These are phyloP conservation scores for Nicotiana noctiflora DNA, from an alignment of 257 asterid genomes.

Conservation along the genomic window DNA sequence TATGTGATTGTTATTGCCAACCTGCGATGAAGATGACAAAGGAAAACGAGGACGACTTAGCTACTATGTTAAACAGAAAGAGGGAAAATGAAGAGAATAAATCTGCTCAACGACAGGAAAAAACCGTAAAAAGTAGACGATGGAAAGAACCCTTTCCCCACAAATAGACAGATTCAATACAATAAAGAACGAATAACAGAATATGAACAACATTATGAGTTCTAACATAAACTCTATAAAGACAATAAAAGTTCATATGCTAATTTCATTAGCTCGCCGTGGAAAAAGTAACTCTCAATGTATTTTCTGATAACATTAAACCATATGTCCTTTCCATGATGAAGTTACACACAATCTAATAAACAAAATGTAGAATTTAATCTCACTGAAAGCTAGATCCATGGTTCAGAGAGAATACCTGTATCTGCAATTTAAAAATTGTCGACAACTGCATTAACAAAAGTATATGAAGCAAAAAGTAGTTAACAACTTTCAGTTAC, in stretches of 20 bases:
- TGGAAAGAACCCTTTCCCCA: background rate
- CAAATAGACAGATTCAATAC: background rate
- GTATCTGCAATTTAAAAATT: no score
- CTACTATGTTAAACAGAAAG: background rate
- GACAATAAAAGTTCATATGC: background rate
- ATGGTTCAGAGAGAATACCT: background rate
- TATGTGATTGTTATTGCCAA: slow-evolving; percentile 73
- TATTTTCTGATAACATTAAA: background rate
- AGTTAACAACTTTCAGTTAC: background rate
- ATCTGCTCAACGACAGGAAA: background rate
- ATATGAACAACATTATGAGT: background rate
- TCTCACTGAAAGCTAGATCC: background rate
- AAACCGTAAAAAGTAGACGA: background rate
- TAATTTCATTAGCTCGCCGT: background rate
- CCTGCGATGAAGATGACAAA: slow-evolving; percentile 26
- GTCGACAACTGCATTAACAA: background rate
- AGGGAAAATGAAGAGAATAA: no score
- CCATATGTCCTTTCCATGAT: no score
- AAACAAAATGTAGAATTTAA: background rate
- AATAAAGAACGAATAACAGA: background rate
- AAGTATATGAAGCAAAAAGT: background rate
- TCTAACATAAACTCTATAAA: background rate
- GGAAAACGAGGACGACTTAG: background rate
- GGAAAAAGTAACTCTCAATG: background rate
- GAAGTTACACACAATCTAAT: background rate